Conservation (phyloP, 73 alveolate species). For the Tetrahymena thermophila region DNA sequence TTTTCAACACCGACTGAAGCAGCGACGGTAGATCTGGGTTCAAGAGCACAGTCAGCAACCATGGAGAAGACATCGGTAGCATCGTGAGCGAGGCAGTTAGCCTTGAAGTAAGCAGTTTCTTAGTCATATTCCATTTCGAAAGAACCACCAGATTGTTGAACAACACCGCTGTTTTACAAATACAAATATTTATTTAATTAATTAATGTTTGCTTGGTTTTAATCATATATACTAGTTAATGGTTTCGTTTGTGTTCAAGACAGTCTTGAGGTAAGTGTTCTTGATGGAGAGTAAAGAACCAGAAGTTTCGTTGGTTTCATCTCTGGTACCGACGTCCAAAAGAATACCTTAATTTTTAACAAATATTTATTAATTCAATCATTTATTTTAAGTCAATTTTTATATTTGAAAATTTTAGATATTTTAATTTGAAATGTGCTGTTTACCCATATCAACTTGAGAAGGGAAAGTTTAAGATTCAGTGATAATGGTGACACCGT, state of each 20-base stretch:
- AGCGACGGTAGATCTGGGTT: conserved; percentile 50
- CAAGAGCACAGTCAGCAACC: conserved; percentile 67
- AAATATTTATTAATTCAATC: no score
- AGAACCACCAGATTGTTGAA: conserved; percentile 77
- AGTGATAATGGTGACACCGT: conserved; percentile 74
- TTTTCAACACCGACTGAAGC: conserved; percentile 32
- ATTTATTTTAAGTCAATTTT: no score
- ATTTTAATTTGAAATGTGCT: background rate
- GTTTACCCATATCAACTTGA: conserved; percentile 53
- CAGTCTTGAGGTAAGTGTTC: conserved; percentile 66
- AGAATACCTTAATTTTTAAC: conserved; percentile 34
- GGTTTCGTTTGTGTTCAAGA: conserved; percentile 69
- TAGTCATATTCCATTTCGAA: conserved; percentile 69
- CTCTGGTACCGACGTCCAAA: conserved; percentile 77
- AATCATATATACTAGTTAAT: conserved; percentile 55
- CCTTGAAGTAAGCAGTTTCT: conserved; percentile 65
- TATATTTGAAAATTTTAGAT: background rate
- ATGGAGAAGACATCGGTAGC: conserved; percentile 62
- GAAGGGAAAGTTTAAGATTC: conserved; percentile 71
- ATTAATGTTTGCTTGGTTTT: background rate
- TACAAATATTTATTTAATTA: background rate
- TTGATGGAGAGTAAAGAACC: conserved; percentile 62
- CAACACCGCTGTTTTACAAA: conserved; percentile 46
- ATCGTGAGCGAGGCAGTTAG: conserved; percentile 74
- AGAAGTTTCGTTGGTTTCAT: conserved; percentile 71